These are phyloP conservation scores for Fistulinella staudtii DNA, from an alignment of 1,284 basidiomycete species.

Conservation along the genomic window DNA sequence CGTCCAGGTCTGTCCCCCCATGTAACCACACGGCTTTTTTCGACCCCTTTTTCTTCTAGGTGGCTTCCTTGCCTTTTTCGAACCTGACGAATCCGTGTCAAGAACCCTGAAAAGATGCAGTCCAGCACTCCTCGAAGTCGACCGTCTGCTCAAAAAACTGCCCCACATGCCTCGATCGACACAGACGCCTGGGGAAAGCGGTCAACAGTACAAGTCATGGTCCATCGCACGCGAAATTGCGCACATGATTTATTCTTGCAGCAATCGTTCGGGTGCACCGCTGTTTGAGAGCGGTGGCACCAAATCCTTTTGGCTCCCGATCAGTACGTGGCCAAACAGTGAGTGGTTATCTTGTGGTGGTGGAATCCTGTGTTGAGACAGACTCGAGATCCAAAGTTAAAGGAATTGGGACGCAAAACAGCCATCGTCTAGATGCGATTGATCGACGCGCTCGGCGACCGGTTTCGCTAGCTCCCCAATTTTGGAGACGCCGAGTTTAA, in stretches of 20 bases:
- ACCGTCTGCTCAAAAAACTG: slow-evolving; percentile 4
- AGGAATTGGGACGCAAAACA: slow-evolving; percentile 6
- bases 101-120: slow-evolving; percentile 1
- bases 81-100: slow-evolving; percentile 6
- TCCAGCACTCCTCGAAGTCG: slow-evolving; percentile 5
- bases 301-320: slow-evolving; percentile 5
- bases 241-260: neutral
- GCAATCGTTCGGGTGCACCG: neutral
- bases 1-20: slow-evolving; percentile 2
- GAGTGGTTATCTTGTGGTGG: neutral
- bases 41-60: neutral
- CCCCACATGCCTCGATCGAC: slow-evolving; percentile 9
- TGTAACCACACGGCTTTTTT: too few species aligned
- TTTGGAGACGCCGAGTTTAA: slow-evolving; percentile 4
- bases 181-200: neutral
- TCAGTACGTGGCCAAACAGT: slow-evolving; percentile 7
- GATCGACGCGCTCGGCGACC: slow-evolving; percentile 7
- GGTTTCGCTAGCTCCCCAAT: slow-evolving; percentile 2
- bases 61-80: slow-evolving; percentile 5
- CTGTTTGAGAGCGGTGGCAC: slow-evolving; percentile 1
- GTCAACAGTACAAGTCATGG: slow-evolving; percentile 3
- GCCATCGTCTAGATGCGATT: slow-evolving; percentile 4
- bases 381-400: neutral
- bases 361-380: neutral
- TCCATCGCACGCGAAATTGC: slow-evolving; percentile 4